phyloP scores from a whole-genome alignment of 192 early-diverging fungal species.

The Fimicolochytrium jonesii region DNA sequence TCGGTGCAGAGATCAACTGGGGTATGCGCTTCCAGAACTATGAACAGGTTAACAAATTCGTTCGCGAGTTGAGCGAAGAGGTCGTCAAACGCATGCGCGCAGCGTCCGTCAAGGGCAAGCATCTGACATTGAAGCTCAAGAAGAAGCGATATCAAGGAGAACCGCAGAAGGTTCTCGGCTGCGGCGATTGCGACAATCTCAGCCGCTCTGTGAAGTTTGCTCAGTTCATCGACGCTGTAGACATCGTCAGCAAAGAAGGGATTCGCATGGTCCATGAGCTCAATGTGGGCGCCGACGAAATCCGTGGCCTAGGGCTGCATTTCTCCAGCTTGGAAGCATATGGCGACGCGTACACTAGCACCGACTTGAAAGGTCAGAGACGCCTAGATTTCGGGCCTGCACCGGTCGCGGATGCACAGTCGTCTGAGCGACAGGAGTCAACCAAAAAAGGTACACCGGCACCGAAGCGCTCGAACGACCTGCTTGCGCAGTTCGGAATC shows the following conservation, averaged over 20 bases:
- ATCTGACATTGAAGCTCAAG: conserved; percentile 68
- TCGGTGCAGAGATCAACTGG: conserved; percentile 86
- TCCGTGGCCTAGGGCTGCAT: conserved; percentile 45
- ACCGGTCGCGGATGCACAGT: too few species aligned
- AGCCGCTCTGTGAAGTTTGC: too few species aligned
- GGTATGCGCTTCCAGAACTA: conserved; percentile 78
- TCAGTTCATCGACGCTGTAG: too few species aligned
- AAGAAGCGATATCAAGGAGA: conserved; percentile 43
- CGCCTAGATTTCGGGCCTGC: neutral
- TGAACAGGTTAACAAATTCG: conserved; percentile 65
- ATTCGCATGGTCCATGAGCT: conserved; percentile 23
- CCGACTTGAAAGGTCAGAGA: conserved; percentile 16
- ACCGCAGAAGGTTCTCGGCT: conserved; percentile 43
- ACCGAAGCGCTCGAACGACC: too few species aligned
- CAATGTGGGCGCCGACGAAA: conserved; percentile 16
- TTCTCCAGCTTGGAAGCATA: conserved; percentile 25
- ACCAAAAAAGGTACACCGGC: too few species aligned
- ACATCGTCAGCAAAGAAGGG: too few species aligned
- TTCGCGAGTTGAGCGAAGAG: conserved; percentile 60
- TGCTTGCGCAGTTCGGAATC: neutral
- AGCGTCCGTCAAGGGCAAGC: conserved; percentile 49
- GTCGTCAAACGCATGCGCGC: conserved; percentile 58
- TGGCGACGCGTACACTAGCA: neutral
- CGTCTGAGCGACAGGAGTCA: too few species aligned
- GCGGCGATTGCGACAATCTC: conserved; percentile 35